Evolutionary conservation across 768 basidiomycete genomes (phyloP).

Genomic region (Phanerodontia chrysosporium): DNA sequence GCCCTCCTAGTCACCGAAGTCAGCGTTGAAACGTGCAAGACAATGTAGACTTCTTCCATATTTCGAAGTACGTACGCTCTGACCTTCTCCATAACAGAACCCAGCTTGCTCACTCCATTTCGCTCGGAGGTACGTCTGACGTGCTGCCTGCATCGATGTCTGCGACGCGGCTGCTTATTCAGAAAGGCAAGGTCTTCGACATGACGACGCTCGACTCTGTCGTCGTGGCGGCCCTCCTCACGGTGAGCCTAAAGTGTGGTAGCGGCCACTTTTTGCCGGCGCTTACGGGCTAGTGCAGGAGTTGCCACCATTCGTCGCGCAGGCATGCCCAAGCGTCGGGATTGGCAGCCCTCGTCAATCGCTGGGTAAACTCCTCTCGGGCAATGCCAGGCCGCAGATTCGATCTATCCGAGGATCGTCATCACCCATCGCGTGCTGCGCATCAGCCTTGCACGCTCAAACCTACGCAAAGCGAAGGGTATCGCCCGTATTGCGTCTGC

Average conservation of each 20-base stretch:
- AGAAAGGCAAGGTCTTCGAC: too few species aligned
- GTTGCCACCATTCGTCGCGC: neutral
- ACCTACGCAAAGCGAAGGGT: neutral
- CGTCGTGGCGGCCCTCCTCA: neutral
- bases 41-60: too few species aligned
- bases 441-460: neutral
- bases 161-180: too few species aligned
- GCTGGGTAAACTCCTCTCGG: neutral
- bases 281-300: neutral
- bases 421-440: neutral
- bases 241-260: neutral
- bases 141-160: too few species aligned
- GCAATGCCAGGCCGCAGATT: neutral
- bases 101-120: too few species aligned
- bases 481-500: neutral
- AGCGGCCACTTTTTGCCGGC: neutral
- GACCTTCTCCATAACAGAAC: too few species aligned
- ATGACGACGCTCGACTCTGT: too few species aligned
- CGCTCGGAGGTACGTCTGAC: too few species aligned
- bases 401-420: neutral
- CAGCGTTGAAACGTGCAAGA: too few species aligned
- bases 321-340: neutral
- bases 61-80: too few species aligned
- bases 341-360: neutral
- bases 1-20: too few species aligned